Base-by-base conservation (phyloP, 352 stramenopile species). In the Phytophthora cryptogea region DNA sequence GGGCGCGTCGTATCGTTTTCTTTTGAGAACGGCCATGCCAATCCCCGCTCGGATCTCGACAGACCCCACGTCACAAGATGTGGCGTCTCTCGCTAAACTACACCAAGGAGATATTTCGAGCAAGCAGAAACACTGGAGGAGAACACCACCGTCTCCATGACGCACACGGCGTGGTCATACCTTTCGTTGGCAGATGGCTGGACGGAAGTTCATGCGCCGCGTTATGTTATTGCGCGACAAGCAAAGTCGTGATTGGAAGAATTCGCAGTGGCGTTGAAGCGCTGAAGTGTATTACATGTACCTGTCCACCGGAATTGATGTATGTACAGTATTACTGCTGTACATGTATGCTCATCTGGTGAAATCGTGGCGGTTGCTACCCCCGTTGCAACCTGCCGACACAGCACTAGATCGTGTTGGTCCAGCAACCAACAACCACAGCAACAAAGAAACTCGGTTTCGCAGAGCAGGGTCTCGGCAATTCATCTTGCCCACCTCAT, bases 261-360 rank as follows among this genome's bases (percentile, higher is more conserved):
- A 46, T 52, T 16, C 31, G 23, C 53, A 27, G 42, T 49, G 27
- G 16, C 30, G 52, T 55, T 47, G 36, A 41, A 54, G n/a, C 28
- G 14, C 8, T 42, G 33, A 17, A 40, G 33, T 40, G 54, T 54
- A n/a, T n/a, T n/a, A 55, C 47, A 52, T 17, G 31, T 37, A 44
- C 16, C 26, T 59, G 36, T 59, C 37, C 56, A 58, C 46, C 56
- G 56, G 55, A 58, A 63, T 52, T 45, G 56, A 46, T 63, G 47
- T 48, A 23, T 23, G 20, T 23, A 23, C 20, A n/a, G n/a, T n/a
- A n/a, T n/a, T n/a, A n/a, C n/a, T n/a, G n/a, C n/a, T n/a, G n/a
- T n/a, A n/a, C n/a, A n/a, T 23, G 20, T 23, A 63, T 59, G 56
- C 56, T 64, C 35, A 64, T 48, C 48, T 64, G 56, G 48, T 51